Evolutionary conservation across 2,329 filamentous ascomycete genomes (phyloP), one percentile per base, ranked within the genome.

Genomic region (Gliomastix tumulicola): DNA sequence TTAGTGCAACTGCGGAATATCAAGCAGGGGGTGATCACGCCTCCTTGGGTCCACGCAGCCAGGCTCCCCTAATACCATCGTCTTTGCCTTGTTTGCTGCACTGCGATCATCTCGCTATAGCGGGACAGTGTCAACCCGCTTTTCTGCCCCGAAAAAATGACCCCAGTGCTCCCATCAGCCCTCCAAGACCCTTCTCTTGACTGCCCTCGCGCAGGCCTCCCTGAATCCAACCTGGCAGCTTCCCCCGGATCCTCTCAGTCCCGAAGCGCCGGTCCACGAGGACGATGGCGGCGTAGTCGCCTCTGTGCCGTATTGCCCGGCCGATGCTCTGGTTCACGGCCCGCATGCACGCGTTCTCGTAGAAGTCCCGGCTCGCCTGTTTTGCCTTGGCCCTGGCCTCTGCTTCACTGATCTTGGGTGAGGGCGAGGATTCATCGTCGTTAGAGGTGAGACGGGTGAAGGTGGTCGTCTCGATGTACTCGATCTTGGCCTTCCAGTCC

Each of bases 241-340:
- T 97, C 18, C 60, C 64, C 48, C 76, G 74, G 42, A 97, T 88
- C 37, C 84, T 73, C 34, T 78, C 69, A 20, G 73, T 77, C n/a
- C 71, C 75, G 59, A 92, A 98, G 35, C 92, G 70, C 44, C 74
- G 69, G 59, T 98, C 92, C 22, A 92, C 66, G 53, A 98, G 72
- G 39, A 96, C 63, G 44, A 98, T 96, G 13, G 84, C 81, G 5
- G 92, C 92, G 60, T 94, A 97, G 60, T 98, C 92, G 18, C 76
- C 78, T 38, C 74, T 75, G 55, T 98, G 92, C 32, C 92, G 71
- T 49, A 98, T 96, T 2, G 88, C 92, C 40, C 92, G 71, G 1
- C 92, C 92, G 47, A 98, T 89, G 53, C 87, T 92, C 65, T 98
- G 92, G 57, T 98, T 98, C 5, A 98, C 92, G 5, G 89, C 88